Base-by-base conservation (phyloP, 768 basidiomycete species). In the Psilocybe cyanescens region DNA sequence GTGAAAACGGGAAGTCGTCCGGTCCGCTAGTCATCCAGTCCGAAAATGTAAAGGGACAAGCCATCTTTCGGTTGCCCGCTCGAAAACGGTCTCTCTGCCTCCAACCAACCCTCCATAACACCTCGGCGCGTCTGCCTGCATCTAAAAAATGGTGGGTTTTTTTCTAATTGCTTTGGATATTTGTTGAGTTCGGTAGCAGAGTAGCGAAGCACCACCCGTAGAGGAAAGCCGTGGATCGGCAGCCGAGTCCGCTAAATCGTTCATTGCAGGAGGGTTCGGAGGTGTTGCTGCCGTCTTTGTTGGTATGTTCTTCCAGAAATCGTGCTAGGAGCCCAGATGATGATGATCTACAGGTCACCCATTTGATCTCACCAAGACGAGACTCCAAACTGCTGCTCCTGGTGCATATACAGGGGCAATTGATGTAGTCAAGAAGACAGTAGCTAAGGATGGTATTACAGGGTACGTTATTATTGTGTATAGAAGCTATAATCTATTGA, bases 341-440 rank as follows among this genome's bases (percentile, higher is more conserved):
- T 55, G 33, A 55, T 24, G 24, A 29, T 31, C 47, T 58, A 8
- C 55, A 94, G 97, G 97, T 1, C 97, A 99, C 71, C 97, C 97
- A 8, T 99, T 99, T 73, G 97, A 99, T 77, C 79, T 99, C 70
- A 97, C 94, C 60, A 96, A 96, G 79, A 95, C 93, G n/a, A 85
- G 97, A 47, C 75, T 99, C 62, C 97, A 99, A 76, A 99, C 97
- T 4, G 97, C 97, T 8, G 67, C 86, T 14, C 86, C 91, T 8
- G 96, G 97, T 3, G 82, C 86, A 49, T 99, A 99, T 78, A 94
- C 82, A 44, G 95, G 97, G 46, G 94, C 94, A 1, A 67, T 98
- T 19, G 97, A 99, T 76, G 97, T 97, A 30, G 94, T 98, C 51
- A 91, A 87, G 78, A 92, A 94, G 78, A 89, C 91, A 0, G 65